These are phyloP conservation scores for Dissophora ornata DNA, from an alignment of 192 early-diverging fungal genomes.

Conservation along the genomic window DNA sequence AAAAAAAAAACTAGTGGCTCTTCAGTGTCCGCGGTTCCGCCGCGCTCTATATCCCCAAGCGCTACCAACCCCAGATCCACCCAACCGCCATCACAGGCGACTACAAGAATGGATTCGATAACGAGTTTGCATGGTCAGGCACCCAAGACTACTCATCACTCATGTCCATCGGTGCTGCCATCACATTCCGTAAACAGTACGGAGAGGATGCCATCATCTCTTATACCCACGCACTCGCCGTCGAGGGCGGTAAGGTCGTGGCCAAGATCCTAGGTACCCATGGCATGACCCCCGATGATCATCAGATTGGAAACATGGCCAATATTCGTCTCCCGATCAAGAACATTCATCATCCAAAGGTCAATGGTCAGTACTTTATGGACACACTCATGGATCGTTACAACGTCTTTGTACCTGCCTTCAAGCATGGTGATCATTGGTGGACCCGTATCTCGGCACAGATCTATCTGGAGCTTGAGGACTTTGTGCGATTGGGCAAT, in stretches of 20 bases:
- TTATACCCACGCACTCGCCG: conserved; percentile 64
- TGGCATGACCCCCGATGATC: conserved; percentile 61
- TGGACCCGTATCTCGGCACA: conserved; percentile 68
- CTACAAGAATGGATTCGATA: conserved; percentile 55
- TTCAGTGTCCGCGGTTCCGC: conserved; percentile 65
- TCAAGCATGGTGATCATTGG: conserved; percentile 59
- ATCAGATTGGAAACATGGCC: conserved; percentile 65
- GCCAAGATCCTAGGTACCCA: conserved; percentile 69
- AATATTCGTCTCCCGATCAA: conserved; percentile 66
- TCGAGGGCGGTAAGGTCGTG: conserved; percentile 64
- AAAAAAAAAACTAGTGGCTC: conserved; percentile 58
- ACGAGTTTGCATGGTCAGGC: conserved; percentile 62
- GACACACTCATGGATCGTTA: conserved; percentile 56
- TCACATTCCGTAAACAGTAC: conserved; percentile 63
- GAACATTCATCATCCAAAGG: conserved; percentile 26
- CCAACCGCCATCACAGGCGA: conserved; percentile 56
- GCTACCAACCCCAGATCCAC: conserved; percentile 62
- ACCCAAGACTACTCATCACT: conserved; percentile 56
- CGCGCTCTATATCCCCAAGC: conserved; percentile 64
- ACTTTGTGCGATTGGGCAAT: conserved; percentile 60
- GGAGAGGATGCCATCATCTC: conserved; percentile 69
- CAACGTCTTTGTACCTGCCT: conserved; percentile 53
- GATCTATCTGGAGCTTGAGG: conserved; percentile 61
- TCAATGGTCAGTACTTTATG: conserved; percentile 6
- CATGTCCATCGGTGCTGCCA: conserved; percentile 53